Evolutionary conservation across 495 filamentous ascomycete genomes (phyloP), one percentile per base, ranked within the genome.

Genomic region (Tuber melanosporum): DNA sequence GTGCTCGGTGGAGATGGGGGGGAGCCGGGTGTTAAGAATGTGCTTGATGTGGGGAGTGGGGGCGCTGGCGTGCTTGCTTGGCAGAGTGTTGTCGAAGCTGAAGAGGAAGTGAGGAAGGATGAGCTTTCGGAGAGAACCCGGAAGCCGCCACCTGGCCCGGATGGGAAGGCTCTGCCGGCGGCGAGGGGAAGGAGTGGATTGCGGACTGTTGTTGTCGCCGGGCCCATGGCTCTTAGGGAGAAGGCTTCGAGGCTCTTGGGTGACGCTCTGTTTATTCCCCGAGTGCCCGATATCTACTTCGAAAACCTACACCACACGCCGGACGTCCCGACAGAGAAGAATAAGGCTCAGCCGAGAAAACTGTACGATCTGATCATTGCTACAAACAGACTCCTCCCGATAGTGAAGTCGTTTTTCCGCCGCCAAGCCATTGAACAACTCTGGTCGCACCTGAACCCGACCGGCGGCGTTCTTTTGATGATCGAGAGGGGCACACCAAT

Each of bases 231-330:
- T 4, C 87, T 99, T 47, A 91, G 93, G n/a, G 86, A 92, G 39
- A 91, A 94, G 26, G 88, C 92, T 22, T 92, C 93, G 74, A 85
- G 85, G 45, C 88, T 98, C 76, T 87, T 99, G 17, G 89, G 95
- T 20, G 91, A 98, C 81, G 98, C 95, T 0, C 93, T 91, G 0
- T 98, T 99, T 83, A 87, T 99, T 41, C 95, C 95, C 17, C 92
- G 94, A 2, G 86, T 98, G 43, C 95, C 95, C 22, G 94, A 99
- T 70, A 71, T 71, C 45, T 74, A 81, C 32, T 76, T 79, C 3
- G 75, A 80, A 32, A 81, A 81, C 26, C 32, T 80, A 17, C 75
- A 47, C 81, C 93, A 94, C 79, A 79, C 93, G 26, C 92, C 94
- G 75, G 85, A 86, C 6, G 81, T 83, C 10, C 82, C 84, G 7